Conservation (phyloP, 371 early-diverging fungal species). For the Mortierella polycephala region DNA sequence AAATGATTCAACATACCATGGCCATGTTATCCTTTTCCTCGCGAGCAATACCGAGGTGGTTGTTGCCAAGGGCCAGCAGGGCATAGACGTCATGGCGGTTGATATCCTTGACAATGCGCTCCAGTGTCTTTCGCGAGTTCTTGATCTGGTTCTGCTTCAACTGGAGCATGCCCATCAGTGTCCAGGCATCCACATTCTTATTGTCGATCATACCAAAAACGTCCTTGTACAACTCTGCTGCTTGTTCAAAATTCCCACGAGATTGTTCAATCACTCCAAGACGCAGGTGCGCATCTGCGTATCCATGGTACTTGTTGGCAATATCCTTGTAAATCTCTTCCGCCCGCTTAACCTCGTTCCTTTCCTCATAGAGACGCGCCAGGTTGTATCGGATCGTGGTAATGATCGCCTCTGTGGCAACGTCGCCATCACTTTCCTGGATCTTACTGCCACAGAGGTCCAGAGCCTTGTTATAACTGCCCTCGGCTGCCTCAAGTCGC, state of each 20-base stretch:
- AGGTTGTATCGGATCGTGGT: slow-evolving; percentile 84
- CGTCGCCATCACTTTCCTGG: slow-evolving; percentile 31
- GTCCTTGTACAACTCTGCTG: slow-evolving; percentile 71
- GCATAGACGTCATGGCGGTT: slow-evolving; percentile 86
- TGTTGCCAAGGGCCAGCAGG: slow-evolving; percentile 85
- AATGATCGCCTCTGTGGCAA: slow-evolving; percentile 36
- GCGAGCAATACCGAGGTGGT: slow-evolving; percentile 71
- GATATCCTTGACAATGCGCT: slow-evolving; percentile 79
- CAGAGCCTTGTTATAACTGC: slow-evolving; percentile 56
- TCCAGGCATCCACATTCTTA: slow-evolving; percentile 72
- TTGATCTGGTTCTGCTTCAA: slow-evolving; percentile 65
- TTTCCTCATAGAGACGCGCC: slow-evolving; percentile 81
- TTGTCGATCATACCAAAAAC: slow-evolving; percentile 71
- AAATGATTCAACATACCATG: slow-evolving; percentile 11
- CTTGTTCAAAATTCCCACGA: slow-evolving; percentile 63
- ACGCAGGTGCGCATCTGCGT: slow-evolving; percentile 82
- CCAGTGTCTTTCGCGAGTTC: slow-evolving; percentile 76
- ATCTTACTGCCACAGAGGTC: slow-evolving; percentile 41
- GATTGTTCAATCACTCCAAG: slow-evolving; percentile 75
- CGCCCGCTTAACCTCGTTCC: slow-evolving; percentile 71
- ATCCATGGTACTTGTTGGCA: slow-evolving; percentile 74
- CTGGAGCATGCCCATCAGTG: slow-evolving; percentile 79
- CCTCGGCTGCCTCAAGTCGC: slow-evolving; percentile 50
- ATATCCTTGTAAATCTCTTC: slow-evolving; percentile 72
- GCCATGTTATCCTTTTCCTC: slow-evolving; percentile 57